Conservation (phyloP, 495 filamentous ascomycete species). For the Penicillium canariense region DNA sequence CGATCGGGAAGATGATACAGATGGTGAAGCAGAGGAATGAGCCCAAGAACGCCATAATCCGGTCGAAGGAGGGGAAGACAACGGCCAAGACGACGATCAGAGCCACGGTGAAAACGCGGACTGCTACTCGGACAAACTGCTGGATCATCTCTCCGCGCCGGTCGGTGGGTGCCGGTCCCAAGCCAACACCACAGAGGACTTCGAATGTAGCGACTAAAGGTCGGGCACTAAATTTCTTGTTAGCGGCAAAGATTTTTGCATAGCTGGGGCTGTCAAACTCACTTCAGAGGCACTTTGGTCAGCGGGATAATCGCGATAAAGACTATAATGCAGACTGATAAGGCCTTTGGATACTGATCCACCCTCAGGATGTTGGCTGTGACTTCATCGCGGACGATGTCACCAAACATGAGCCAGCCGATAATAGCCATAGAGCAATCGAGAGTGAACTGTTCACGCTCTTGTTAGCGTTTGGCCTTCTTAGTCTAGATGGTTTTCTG, state of each 20-base stretch:
- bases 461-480: constrained; percentile 11
- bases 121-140: constrained; percentile 52
- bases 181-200: constrained; percentile 68
- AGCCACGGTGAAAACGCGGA: constrained; percentile 59
- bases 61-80: constrained; percentile 83
- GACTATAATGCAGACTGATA: constrained; percentile 74
- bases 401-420: constrained; percentile 92
- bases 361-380: constrained; percentile 81
- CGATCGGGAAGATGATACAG: constrained; percentile 83
- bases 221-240: constrained; percentile 53
- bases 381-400: constrained; percentile 78
- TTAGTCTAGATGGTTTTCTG: neutral
- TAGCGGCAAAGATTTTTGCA: constrained; percentile 8
- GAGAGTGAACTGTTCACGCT: constrained; percentile 59
- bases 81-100: constrained; percentile 70
- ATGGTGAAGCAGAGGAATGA: constrained; percentile 90
- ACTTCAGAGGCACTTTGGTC: constrained; percentile 92
- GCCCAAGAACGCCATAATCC: constrained; percentile 92
- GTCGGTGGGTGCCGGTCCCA: constrained; percentile 29
- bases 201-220: constrained; percentile 86
- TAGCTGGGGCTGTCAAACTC: constrained; percentile 23
- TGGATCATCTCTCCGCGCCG: constrained; percentile 55
- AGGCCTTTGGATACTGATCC: constrained; percentile 66
- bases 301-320: constrained; percentile 92
- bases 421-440: constrained; percentile 78